Evolutionary conservation across 2,329 filamentous ascomycete genomes (phyloP), one percentile per base, ranked within the genome.

Genomic region (Mariannaea elegans): DNA sequence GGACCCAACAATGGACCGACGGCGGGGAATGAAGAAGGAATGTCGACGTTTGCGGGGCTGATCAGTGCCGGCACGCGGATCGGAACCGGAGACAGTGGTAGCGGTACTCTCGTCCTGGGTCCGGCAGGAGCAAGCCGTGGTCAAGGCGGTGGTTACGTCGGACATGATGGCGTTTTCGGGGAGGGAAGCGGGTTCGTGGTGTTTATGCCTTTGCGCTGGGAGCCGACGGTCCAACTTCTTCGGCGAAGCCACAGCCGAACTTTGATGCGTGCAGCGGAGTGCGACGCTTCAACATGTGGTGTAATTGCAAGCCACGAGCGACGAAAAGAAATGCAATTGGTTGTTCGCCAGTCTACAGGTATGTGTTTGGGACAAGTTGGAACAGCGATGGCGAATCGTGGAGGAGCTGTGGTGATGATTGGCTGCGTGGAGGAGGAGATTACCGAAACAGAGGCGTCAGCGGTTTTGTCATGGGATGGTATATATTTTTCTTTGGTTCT

Each of bases 1-100:
- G 53, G 84, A 81, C 67, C 83, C 81, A 34, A 87, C 82, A n/a
- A 87, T 77, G 10, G 85, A 88, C 65, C 83, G 86, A 65, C 85
- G 79, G 66, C 86, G 77, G 2, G 83, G 84, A 53, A 84, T 76
- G 59, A 85, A 85, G 55, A 83, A 85, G 3, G 87, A 89, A 67
- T 84, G 86, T 7, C 84, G 80, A 56, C 81, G 78, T 55, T 78
- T 77, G 56, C 61, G 71, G 52, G 71, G 72, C 50, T 59, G 50
- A 39, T 72, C 67, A 44, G 59, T 56, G 44, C 57, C 68, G 65
- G 74, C 71, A 32, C 71, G 67, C 50, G 71, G 54, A 48, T 81
- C 73, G 6, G 77, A 74, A 18, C 81, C 79, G 2, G 82, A 83
- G 27, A 76, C 73, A 47, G 65, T 71, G 16, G 76, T 77, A 12